Base-by-base conservation (phyloP, 192 early-diverging fungal species). In the Helicostylum pulchrum region DNA sequence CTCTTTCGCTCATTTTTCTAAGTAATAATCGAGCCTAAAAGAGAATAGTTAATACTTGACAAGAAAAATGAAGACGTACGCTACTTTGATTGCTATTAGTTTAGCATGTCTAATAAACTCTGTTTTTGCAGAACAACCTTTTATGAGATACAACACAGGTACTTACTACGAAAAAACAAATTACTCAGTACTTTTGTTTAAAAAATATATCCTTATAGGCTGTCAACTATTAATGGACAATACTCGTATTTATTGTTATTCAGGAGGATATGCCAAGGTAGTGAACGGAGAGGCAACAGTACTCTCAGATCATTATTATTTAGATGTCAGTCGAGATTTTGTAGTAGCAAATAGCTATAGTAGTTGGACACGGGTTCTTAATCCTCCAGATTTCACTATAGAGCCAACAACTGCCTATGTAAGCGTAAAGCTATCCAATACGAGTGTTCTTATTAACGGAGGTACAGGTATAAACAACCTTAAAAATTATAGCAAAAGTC, bases 171-270 rank as follows among this genome's bases (percentile, higher is more conserved):
- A 39, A 39, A 39, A 9, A 39, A 39, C 1, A 9, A 6, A 39
- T 3, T 39, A 39, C 5, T 0, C 36, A 39, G 9, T 26, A 2
- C 26, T 39, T 39, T 9, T 39, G 36, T 39, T 9, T 39, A 39
- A 6, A 9, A n/a, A n/a, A n/a, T n/a, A n/a, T n/a, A n/a, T n/a
- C n/a, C n/a, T n/a, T n/a, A 32, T 34, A 55, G 53, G 53, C 2
- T 55, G 31, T 39, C 31, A 55, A 19, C 34, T 55, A 34, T 55
- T 55, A 9, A 9, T 55, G 17, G 36, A 55, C 17, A 34, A 55
- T 39, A 55, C 53, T 4, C 53, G 53, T 3, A 55, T 55, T 3
- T 55, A 55, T 36, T 55, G 53, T 7, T 55, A 55, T 19, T 30
- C 31, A 15, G 53, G 53, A 10, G 53, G 53, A 3, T 55, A 39